These are phyloP conservation scores for Neurospora africana DNA, from an alignment of 495 filamentous ascomycete genomes.

Conservation along the genomic window DNA sequence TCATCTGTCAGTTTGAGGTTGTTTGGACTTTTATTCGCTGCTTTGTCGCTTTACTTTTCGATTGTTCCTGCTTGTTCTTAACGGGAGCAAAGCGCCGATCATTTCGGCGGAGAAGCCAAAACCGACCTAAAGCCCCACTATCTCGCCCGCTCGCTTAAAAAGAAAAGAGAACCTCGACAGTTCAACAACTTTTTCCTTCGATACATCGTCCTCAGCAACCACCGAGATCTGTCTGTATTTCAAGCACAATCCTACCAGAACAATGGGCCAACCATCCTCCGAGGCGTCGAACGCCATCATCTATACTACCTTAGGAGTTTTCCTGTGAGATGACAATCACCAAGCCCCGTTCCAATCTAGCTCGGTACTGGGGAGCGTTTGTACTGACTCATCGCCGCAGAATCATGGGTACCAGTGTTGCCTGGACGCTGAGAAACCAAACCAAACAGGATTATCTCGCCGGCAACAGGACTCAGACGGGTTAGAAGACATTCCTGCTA, in stretches of 20 bases:
- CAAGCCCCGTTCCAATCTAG: neutral
- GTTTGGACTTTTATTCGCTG: neutral
- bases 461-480: constrained; percentile 64
- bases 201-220: neutral
- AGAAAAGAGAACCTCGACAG: neutral
- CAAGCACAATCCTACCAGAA: neutral
- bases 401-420: constrained; percentile 50
- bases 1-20: neutral
- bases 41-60: neutral
- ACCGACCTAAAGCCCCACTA: neutral
- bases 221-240: neutral
- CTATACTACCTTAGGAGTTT: constrained; percentile 60
- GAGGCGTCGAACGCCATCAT: constrained; percentile 66
- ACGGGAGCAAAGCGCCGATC: neutral
- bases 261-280: constrained; percentile 58
- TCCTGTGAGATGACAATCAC: constrained; percentile 44
- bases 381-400: constrained; percentile 24
- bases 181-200: neutral
- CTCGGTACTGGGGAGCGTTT: neutral
- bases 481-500: constrained; percentile 37
- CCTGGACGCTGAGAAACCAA: constrained; percentile 59
- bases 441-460: constrained; percentile 57
- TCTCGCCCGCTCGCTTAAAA: neutral
- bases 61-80: neutral
- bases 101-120: neutral